phyloP scores from a whole-genome alignment of 345 rosid species.

The Hirschfeldia incana region DNA sequence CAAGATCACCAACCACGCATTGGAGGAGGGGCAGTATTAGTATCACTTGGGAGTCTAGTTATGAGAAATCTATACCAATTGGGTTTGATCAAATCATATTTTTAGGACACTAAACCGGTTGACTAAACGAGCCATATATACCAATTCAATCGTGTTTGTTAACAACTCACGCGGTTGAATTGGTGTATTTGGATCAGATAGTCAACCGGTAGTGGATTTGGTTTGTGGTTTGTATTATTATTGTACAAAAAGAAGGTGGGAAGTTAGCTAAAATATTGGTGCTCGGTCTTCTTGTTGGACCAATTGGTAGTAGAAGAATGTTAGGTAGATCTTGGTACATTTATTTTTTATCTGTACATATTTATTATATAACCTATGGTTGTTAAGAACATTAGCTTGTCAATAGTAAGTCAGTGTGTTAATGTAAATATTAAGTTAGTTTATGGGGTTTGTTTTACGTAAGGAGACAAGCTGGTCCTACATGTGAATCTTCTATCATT shows the following conservation, averaged over 20 bases:
- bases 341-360: conserved; percentile 12
- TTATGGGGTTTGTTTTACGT: conserved; percentile 19
- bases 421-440: conserved; percentile 24
- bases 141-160: conserved; percentile 33
- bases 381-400: conserved; percentile 34
- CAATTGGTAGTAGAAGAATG: conserved; percentile 33
- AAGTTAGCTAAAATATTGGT: conserved; percentile 36
- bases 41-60: conserved; percentile 84
- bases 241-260: conserved; percentile 22
- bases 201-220: conserved; percentile 21
- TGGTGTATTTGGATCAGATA: conserved; percentile 29
- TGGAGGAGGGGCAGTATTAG: conserved; percentile 63
- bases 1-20: conserved; percentile 11
- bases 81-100: conserved; percentile 79
- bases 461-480: conserved; percentile 36
- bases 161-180: conserved; percentile 22
- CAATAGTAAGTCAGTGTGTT: conserved; percentile 22
- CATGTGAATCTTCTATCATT: background rate
- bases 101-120: conserved; percentile 37
- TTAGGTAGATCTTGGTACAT: conserved; percentile 22
- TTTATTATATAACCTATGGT: conserved; percentile 26
- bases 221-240: conserved; percentile 9
- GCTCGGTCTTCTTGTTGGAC: conserved; percentile 36
- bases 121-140: conserved; percentile 12
- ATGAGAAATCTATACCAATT: conserved; percentile 83